Base-by-base conservation (phyloP, 1,284 basidiomycete species). In the Leucoagaricus sp. region DNA sequence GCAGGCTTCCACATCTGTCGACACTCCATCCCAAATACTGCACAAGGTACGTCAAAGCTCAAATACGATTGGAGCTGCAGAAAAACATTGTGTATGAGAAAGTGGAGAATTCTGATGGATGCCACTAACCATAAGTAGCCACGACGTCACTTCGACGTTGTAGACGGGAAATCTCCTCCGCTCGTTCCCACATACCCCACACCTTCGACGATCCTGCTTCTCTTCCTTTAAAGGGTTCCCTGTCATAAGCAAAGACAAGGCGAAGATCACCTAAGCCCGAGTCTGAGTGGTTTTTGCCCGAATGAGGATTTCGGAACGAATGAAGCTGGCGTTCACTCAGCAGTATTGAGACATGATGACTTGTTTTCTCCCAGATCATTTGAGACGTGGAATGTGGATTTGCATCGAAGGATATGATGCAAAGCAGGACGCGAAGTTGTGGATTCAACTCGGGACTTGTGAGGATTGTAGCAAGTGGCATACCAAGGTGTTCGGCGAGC, bases 191-290 rank as follows among this genome's bases (percentile, higher is more conserved):
- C 55, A 57, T 57, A 8, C 26, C 36, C 42, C 44, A 40, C 10
- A 51, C 55, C 21, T 57, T 57, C 21, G 28, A 29, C 31, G 55
- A 57, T 25, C 55, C 55, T 4, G 55, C 55, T 38, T 57, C 55
- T 50, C 55, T 42, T 17, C 51, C 49, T 13, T 44, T 57, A 34
- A 57, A 57, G 19, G 55, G 55, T 21, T 51, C 49, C 36, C 8
- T 42, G 23, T 57, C 55, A 26, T 51, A 41, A 4, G 55, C 55
- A 26, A 57, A 57, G 8, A 57, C 55, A 4, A 57, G 49, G 9
- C 49, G 48, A 10, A 42, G 49, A 46, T 51, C 49, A 19, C 26
- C 38, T 15, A 38, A 19, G 2, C 12, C 2, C 21, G 29, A 5
- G 4, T 38, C 6, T 5, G 36, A n/a, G n/a, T n/a, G n/a, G n/a